Conservation (phyloP, 805 yeast species). For the Teunomyces pallodes region DNA sequence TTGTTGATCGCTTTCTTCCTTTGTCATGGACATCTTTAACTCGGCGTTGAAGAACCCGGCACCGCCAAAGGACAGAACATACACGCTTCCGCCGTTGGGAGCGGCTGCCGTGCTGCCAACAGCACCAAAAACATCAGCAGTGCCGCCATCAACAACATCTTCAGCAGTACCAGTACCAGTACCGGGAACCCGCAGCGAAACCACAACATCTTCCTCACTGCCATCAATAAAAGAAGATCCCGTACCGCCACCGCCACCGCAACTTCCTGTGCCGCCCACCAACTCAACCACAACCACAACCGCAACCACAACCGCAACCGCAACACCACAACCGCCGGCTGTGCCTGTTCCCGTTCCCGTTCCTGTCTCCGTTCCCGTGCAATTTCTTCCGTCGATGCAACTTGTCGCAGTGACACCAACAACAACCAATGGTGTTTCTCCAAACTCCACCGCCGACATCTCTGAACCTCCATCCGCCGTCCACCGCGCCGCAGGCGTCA, state of each 20-base stretch:
- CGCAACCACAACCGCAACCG: not conserved
- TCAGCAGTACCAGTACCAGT: conserved; percentile 2
- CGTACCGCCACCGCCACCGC: too few species aligned
- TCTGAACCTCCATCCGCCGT: not conserved
- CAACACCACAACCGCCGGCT: not conserved
- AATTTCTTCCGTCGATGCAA: not conserved
- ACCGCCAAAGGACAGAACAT: conserved; percentile 30
- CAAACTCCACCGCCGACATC: not conserved
- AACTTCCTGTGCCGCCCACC: too few species aligned
- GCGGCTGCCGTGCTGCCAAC: not conserved
- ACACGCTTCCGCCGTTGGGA: conserved; percentile 3
- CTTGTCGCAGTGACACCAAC: not conserved
- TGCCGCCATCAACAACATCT: conserved; percentile 1
- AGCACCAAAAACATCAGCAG: conserved; percentile 1
- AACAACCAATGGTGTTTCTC: not conserved
- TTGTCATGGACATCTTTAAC: conserved; percentile 22
- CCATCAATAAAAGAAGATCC: too few species aligned
- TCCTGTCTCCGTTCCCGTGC: not conserved
- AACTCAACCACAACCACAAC: not conserved
- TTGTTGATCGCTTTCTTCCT: not conserved
- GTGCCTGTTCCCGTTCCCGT: too few species aligned
- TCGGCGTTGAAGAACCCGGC: conserved; percentile 32
- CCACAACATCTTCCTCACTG: too few species aligned
- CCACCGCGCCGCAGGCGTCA: conserved; percentile 5
- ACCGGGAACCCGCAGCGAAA: conserved; percentile 14